These are phyloP conservation scores for Linaria vulgaris DNA, from an alignment of 257 asterid species.

Conservation along the genomic window DNA sequence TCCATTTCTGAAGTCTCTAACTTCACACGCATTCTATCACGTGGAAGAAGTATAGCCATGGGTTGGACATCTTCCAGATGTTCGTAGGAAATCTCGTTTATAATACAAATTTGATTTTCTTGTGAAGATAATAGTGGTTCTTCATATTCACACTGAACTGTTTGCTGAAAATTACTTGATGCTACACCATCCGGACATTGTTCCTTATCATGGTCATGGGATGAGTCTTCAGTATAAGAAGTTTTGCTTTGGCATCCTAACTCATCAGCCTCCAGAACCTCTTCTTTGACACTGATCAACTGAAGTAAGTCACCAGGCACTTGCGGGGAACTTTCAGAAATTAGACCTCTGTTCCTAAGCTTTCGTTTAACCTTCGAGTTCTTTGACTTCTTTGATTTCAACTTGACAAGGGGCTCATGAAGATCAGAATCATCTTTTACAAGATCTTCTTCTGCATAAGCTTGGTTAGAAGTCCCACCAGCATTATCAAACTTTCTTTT, in stretches of 20 bases:
- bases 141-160: constrained; percentile 23
- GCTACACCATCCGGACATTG: constrained; percentile 23
- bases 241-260: constrained; percentile 27
- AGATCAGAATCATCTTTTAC: constrained; percentile 60
- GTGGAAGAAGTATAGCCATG: constrained; percentile 23
- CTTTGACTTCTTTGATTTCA: constrained; percentile 45
- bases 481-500: constrained; percentile 44
- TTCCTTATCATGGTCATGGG: constrained; percentile 24
- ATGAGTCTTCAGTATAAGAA: constrained; percentile 18
- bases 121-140: constrained; percentile 24
- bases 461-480: constrained; percentile 25
- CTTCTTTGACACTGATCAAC: constrained; percentile 37
- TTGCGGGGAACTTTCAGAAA: constrained; percentile 33
- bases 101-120: constrained; percentile 34
- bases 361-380: constrained; percentile 45
- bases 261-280: constrained; percentile 42
- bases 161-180: constrained; percentile 21
- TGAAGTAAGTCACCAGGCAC: constrained; percentile 25
- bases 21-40: constrained; percentile 27
- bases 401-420: constrained; percentile 48
- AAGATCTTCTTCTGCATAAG: constrained; percentile 22
- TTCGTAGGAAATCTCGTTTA: constrained; percentile 40
- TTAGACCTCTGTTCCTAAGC: constrained; percentile 23
- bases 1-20: constrained; percentile 30
- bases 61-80: constrained; percentile 44